Conservation (phyloP, 129 eudicot genomes). For the Mikania micrantha region DNA sequence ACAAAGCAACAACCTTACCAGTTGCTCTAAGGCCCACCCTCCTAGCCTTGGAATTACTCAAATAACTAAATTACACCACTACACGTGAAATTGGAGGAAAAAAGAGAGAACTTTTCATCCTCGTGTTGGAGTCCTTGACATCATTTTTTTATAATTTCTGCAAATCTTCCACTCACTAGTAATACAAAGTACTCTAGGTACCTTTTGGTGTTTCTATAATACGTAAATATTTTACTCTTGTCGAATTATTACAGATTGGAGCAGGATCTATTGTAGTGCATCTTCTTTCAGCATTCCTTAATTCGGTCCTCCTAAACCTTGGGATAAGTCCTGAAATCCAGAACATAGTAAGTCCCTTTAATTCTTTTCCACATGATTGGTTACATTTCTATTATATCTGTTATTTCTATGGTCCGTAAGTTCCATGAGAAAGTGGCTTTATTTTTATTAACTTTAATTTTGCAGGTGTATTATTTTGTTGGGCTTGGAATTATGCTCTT, state of each 20-base stretch:
- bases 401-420: not conserved
- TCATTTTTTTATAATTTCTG: not conserved
- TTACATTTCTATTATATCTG: not conserved
- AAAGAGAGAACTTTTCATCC: not conserved
- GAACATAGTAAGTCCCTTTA: constrained; percentile 3
- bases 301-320: constrained; percentile 6
- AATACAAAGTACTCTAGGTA: not conserved
- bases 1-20: too few relatives aligned
- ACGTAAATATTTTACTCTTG: not conserved
- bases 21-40: too few relatives aligned
- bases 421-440: not conserved
- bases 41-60: not conserved
- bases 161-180: not conserved
- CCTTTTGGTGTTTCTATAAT: not conserved
- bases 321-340: constrained; percentile 17
- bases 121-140: not conserved
- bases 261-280: constrained; percentile 12
- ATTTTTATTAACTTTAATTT: constrained; percentile 5
- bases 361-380: not conserved
- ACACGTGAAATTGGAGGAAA: not conserved
- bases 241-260: constrained; percentile 17
- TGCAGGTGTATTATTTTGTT: constrained; percentile 53
- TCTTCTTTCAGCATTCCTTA: not conserved
- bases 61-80: not conserved
- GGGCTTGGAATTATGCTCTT: constrained; percentile 48